Percentiles rank a stretch among this genome's conserved stretches.
Evolutionary conservation across 305 asterid genomes (phyloP).

Genomic region (Fraxinus baroniana): DNA sequence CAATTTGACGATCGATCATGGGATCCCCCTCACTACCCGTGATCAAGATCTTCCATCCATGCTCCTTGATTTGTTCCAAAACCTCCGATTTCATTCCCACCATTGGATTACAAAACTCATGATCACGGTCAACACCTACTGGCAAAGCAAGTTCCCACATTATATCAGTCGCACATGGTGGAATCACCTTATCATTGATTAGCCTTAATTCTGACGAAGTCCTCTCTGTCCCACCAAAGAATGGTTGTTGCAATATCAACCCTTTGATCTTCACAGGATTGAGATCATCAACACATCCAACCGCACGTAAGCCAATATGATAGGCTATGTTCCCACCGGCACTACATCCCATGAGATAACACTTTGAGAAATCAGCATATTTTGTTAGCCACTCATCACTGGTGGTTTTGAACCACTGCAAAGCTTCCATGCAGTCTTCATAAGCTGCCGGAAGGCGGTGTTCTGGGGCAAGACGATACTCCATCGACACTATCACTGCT

Average conservation of each 20-base stretch:
- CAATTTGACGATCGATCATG: conserved; percentile 27
- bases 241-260: conserved; percentile 48
- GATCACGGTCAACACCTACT: conserved; percentile 33
- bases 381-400: conserved; percentile 35
- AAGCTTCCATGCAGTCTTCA: conserved; percentile 37
- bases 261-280: conserved; percentile 47
- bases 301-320: conserved; percentile 40
- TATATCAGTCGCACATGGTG: conserved; percentile 16
- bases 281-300: conserved; percentile 18
- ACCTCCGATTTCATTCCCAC: background rate
- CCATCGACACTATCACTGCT: conserved; percentile 36
- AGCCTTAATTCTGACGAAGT: conserved; percentile 37
- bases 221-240: conserved; percentile 45
- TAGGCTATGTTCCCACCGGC: conserved; percentile 44
- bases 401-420: conserved; percentile 28
- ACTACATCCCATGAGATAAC: conserved; percentile 47
- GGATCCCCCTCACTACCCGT: conserved; percentile 37
- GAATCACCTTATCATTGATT: conserved; percentile 26
- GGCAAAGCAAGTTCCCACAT: conserved; percentile 41
- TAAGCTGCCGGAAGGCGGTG: conserved; percentile 55
- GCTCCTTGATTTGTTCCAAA: conserved; percentile 4
- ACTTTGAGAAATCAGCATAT: conserved; percentile 31
- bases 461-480: conserved; percentile 45
- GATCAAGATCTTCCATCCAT: conserved; percentile 31
- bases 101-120: conserved; percentile 28